Percentiles rank a stretch among this genome's conserved stretches.
Evolutionary conservation across 768 basidiomycete species (phyloP).

Genomic region (Xerocomellus intermedius): DNA sequence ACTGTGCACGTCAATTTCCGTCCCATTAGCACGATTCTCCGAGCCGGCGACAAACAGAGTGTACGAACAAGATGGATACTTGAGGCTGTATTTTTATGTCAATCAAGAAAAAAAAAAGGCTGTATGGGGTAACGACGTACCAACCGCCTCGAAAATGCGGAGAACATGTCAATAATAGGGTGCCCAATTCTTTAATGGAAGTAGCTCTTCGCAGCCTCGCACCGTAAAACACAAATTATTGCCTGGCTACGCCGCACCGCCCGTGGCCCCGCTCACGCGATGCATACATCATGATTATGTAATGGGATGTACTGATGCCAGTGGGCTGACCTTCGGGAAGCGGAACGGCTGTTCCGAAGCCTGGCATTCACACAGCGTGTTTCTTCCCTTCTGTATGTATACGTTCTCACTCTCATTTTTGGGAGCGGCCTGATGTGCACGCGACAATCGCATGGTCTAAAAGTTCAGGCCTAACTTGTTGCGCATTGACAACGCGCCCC

Average conservation of each 20-base stretch:
- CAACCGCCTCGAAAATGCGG: constrained; percentile 37
- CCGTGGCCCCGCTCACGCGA: background rate
- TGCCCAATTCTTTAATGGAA: no score
- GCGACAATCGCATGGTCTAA: constrained; percentile 12
- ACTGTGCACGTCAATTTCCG: constrained; percentile 34
- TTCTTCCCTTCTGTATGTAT: no score
- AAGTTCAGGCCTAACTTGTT: background rate
- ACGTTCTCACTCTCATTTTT: no score
- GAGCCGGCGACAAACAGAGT: constrained; percentile 1
- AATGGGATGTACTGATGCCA: background rate
- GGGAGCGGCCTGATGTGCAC: background rate
- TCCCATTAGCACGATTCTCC: constrained; percentile 2
- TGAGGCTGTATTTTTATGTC: constrained; percentile 41
- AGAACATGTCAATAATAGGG: constrained; percentile 29
- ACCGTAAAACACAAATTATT: no score
- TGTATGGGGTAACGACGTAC: constrained; percentile 22
- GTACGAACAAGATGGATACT: constrained; percentile 63
- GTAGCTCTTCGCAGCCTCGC: background rate
- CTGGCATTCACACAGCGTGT: no score
- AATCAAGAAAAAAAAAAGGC: background rate
- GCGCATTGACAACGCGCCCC: background rate
- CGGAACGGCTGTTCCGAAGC: no score
- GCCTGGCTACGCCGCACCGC: no score
- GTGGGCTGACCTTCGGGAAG: no score
- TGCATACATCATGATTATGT: constrained; percentile 4